Percentiles rank a stretch among this genome's conserved stretches.
phyloP scores from a whole-genome alignment of 1,284 basidiomycete genomes.

The Heterobasidion annosum region DNA sequence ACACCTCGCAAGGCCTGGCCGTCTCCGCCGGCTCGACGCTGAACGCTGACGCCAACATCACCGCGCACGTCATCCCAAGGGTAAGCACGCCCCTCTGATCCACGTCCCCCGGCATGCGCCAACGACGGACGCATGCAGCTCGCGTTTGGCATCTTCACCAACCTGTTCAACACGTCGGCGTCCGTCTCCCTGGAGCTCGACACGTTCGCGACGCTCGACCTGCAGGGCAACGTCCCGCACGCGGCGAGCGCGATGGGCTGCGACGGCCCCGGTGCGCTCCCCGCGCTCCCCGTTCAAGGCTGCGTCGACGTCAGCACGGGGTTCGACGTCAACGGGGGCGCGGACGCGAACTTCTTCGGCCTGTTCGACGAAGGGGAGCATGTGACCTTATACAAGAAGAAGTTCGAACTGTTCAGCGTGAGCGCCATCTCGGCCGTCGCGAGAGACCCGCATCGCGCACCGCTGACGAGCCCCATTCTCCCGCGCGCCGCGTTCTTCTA shows the following conservation, averaged over 20 bases:
- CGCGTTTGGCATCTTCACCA: slow-evolving; percentile 31
- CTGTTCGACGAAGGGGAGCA: background rate
- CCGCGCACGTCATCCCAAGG: slow-evolving; percentile 40
- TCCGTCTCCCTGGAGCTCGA: slow-evolving; percentile 37
- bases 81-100: slow-evolving; percentile 10
- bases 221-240: background rate
- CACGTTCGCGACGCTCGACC: slow-evolving; percentile 25
- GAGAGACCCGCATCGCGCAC: background rate
- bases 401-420: slow-evolving; percentile 3
- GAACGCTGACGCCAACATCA: slow-evolving; percentile 12
- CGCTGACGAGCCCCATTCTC: background rate
- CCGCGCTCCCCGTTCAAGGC: background rate
- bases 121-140: slow-evolving; percentile 14
- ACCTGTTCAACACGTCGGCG: slow-evolving; percentile 25
- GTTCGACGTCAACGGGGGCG: slow-evolving; percentile 1
- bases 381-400: slow-evolving; percentile 1
- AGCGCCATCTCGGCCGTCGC: background rate
- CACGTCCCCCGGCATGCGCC: background rate
- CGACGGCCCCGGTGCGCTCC: background rate
- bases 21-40: slow-evolving; percentile 7
- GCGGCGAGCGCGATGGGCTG: slow-evolving; percentile 12
- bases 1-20: background rate
- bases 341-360: slow-evolving; percentile 1
- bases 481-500: background rate
- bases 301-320: slow-evolving; percentile 3